Evolutionary conservation across 2,329 filamentous ascomycete genomes (phyloP), one percentile per base, ranked within the genome.

Genomic region (Xylaria multiplex): DNA sequence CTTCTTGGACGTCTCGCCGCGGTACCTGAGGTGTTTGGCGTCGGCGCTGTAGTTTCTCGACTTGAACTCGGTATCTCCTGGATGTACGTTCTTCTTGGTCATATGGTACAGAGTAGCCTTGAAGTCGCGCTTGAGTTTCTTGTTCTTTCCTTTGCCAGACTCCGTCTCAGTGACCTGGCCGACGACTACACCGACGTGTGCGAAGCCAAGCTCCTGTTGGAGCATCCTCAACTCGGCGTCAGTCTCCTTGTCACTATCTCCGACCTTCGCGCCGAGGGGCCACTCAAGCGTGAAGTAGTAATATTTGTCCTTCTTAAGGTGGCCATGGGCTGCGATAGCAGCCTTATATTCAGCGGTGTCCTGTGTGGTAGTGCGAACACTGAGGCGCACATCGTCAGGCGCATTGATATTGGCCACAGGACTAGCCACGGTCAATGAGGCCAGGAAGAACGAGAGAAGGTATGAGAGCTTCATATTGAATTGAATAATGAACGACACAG

Each of bases 391-490:
- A 7, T 58, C 45, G 13, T 64, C 61, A 32, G 49, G 19, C 30
- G n/a, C 27, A 42, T 57, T 19, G 16, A 22, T 37, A 14, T 53
- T 42, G 35, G 61, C 46, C 11, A 70, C 52, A 1, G 68, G 68
- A 50, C 63, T 70, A 8, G 68, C 61, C 27, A 68, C 48, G 19
- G 60, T 45, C 22, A 69, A 46, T 2, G 68, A 60, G 19, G 64
- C 66, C 57, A 70, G 22, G 35, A 70, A 67, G 55, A 62, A 53
- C 5, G 64, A 62, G 46, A 70, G 19, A 45, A 70, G 62, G 56
- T 70, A 65, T 6, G 54, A 60, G 45, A 70, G 54, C 54, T 59
- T 62, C 68, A 70, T 70, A 42, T 11, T 69, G 59, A 62, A 43
- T 14, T 66, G 9, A 40, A 50, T 6, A 19, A 32, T 2, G 65